A percentile compares a stretch with the other conserved stretches of the same genome.
Evolutionary conservation across 768 basidiomycete genomes (phyloP).

Genomic region (Chiua virens): DNA sequence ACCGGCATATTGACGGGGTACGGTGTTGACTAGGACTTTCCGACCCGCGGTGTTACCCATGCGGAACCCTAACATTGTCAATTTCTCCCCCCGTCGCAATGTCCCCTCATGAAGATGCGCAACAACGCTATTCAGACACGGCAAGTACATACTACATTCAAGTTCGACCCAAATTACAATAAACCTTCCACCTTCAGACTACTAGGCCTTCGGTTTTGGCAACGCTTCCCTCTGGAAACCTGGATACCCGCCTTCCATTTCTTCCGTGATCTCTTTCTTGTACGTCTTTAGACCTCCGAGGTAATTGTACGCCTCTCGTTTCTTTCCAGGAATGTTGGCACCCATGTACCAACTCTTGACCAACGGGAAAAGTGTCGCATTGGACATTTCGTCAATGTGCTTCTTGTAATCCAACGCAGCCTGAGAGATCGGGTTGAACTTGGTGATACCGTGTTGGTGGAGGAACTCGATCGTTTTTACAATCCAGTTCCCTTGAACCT

Average conservation of each 20-base stretch:
- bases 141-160: too few relatives aligned
- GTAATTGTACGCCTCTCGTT: background rate
- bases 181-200: too few relatives aligned
- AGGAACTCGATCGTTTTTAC: conserved; percentile 14
- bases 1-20: too few relatives aligned
- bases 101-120: too few relatives aligned
- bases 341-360: conserved; percentile 3
- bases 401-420: conserved; percentile 8
- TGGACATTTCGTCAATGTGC: background rate
- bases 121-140: too few relatives aligned
- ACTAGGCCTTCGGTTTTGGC: too few relatives aligned
- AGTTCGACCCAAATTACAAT: too few relatives aligned
- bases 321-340: conserved; percentile 1
- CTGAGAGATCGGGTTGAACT: conserved; percentile 1
- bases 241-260: conserved; percentile 12
- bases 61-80: too few relatives aligned
- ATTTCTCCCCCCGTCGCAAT: too few relatives aligned
- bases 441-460: conserved; percentile 1
- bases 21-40: too few relatives aligned
- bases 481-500: conserved; percentile 9
- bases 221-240: conserved; percentile 10
- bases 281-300: background rate
- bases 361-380: conserved; percentile 9
- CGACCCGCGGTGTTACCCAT: too few relatives aligned
- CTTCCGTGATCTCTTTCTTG: conserved; percentile 11